A percentile compares a stretch with the other conserved stretches of the same genome.
Evolutionary conservation across 352 stramenopile genomes (phyloP).

Genomic region (Pythium rhizo-oryzae): DNA sequence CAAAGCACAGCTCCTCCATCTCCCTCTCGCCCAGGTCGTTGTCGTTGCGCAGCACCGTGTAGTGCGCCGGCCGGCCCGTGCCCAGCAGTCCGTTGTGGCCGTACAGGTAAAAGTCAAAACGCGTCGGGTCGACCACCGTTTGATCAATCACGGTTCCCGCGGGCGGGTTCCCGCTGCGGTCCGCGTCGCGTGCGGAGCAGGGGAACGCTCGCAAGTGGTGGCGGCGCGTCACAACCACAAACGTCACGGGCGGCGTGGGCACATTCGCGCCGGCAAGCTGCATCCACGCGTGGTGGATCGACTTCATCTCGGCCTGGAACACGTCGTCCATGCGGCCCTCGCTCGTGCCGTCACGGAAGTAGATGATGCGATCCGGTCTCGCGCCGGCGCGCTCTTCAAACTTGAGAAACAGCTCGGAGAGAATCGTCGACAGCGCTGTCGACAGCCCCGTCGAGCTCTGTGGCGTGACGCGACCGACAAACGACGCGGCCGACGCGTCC

Average conservation of each 20-base stretch:
- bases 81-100: slow-evolving; percentile 15
- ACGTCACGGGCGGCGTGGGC: slow-evolving; percentile 8
- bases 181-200: not conserved
- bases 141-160: slow-evolving; percentile 14
- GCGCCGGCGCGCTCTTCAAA: slow-evolving; percentile 6
- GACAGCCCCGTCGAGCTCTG: slow-evolving; percentile 34
- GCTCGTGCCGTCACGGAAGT: slow-evolving; percentile 20
- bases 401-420: slow-evolving; percentile 21
- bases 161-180: slow-evolving; percentile 16
- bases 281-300: slow-evolving; percentile 14
- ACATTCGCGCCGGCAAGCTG: not conserved
- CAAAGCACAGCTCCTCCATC: slow-evolving; percentile 10
- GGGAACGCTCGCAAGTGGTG: slow-evolving; percentile 20
- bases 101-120: slow-evolving; percentile 18
- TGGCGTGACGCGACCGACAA: slow-evolving; percentile 59
- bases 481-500: slow-evolving; percentile 63
- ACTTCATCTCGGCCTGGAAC: slow-evolving; percentile 15
- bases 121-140: slow-evolving; percentile 6
- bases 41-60: slow-evolving; percentile 11
- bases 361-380: slow-evolving; percentile 14
- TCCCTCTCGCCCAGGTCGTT: not conserved
- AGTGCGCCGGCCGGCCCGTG: slow-evolving; percentile 8
- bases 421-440: slow-evolving; percentile 1
- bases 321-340: slow-evolving; percentile 12
- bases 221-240: slow-evolving; percentile 10